Evolutionary conservation across 192 early-diverging fungal species (phyloP).

Genomic region (Chytriomyces confervae): DNA sequence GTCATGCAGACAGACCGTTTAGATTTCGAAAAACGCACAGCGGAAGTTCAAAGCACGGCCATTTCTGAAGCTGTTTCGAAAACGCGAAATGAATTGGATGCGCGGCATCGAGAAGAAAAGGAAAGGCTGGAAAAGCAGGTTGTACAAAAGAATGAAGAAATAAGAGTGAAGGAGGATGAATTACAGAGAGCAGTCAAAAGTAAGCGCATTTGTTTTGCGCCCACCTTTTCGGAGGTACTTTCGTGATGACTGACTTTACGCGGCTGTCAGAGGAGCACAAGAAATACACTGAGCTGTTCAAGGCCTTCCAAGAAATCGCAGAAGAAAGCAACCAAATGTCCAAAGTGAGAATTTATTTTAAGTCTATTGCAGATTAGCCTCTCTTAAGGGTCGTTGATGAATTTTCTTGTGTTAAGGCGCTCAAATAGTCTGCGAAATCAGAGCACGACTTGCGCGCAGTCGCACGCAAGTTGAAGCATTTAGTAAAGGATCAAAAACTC

Average conservation of each 20-base stretch:
- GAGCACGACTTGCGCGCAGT: slow-evolving; percentile 40
- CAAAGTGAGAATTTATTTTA: slow-evolving; percentile 15
- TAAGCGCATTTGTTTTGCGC: not conserved
- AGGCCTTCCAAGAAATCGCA: slow-evolving; percentile 39
- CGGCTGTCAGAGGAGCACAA: slow-evolving; percentile 42
- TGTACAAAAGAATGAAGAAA: not conserved
- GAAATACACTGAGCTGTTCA: slow-evolving; percentile 35
- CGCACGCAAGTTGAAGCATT: slow-evolving; percentile 36
- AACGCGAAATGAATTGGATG: no score
- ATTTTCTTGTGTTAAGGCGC: not conserved
- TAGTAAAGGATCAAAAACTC: slow-evolving; percentile 53
- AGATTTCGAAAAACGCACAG: no score
- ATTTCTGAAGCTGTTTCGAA: no score
- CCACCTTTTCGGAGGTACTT: not conserved
- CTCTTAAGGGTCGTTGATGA: slow-evolving; percentile 41
- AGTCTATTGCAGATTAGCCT: not conserved
- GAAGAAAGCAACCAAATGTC: slow-evolving; percentile 28
- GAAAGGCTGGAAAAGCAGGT: slow-evolving; percentile 35
- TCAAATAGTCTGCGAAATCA: slow-evolving; percentile 26
- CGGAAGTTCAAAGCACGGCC: no score
- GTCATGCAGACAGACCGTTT: no score
- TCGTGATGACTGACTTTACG: no score
- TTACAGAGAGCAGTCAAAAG: not conserved
- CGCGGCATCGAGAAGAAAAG: slow-evolving; percentile 13
- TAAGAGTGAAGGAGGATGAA: not conserved